phyloP scores from a whole-genome alignment of 164 flowering plant genomes.

The Chloranthus sessilifolius region DNA sequence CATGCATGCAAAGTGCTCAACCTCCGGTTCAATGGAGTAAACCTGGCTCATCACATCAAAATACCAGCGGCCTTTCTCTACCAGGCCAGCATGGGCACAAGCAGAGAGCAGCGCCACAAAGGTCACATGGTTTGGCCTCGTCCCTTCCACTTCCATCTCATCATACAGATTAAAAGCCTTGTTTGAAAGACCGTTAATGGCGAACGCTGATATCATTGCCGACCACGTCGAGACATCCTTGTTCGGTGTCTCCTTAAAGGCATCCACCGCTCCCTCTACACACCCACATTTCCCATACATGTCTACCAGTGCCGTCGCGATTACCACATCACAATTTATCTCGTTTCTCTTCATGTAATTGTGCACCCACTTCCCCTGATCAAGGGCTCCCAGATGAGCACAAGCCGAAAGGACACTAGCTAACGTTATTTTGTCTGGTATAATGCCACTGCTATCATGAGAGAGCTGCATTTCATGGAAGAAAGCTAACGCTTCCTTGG shows the following conservation, averaged over 20 bases:
- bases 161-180: slow-evolving; percentile 51
- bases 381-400: slow-evolving; percentile 25
- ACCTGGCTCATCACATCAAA: slow-evolving; percentile 48
- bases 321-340: slow-evolving; percentile 47
- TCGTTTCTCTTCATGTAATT: slow-evolving; percentile 44
- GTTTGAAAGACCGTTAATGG: slow-evolving; percentile 49
- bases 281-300: slow-evolving; percentile 84
- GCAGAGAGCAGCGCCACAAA: slow-evolving; percentile 66
- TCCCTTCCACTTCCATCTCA: slow-evolving; percentile 51
- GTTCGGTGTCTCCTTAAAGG: slow-evolving; percentile 39
- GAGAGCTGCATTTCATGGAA: slow-evolving; percentile 16
- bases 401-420: slow-evolving; percentile 22
- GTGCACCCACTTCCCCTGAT: slow-evolving; percentile 71
- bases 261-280: slow-evolving; percentile 41
- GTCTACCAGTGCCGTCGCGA: slow-evolving; percentile 63
- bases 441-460: slow-evolving; percentile 1
- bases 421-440: slow-evolving; percentile 17
- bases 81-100: slow-evolving; percentile 76
- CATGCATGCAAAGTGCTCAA: slow-evolving; percentile 75
- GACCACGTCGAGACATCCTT: slow-evolving; percentile 74
- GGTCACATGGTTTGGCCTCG: slow-evolving; percentile 66
- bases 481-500: slow-evolving; percentile 17
- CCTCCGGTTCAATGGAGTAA: slow-evolving; percentile 51
- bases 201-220: slow-evolving; percentile 61
- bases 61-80: slow-evolving; percentile 54